Base-by-base conservation (phyloP, 2,329 filamentous ascomycete genomes). In the Paraconiothyrium brasiliense region DNA sequence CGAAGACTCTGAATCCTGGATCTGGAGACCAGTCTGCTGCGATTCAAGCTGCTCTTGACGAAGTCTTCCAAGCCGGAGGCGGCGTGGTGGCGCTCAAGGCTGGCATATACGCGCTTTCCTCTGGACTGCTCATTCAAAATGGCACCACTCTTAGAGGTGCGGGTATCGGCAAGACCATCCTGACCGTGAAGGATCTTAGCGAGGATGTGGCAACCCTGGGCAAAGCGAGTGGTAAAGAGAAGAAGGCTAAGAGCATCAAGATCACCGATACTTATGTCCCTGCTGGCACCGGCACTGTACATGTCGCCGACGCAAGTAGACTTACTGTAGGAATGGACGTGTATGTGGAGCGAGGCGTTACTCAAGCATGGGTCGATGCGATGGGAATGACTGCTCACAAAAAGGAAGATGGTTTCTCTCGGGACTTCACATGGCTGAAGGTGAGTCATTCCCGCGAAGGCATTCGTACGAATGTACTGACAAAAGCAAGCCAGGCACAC, bases 1-100 rank as follows among this genome's bases (percentile, higher is more conserved):
- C n/a, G 6, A 61, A 58, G 32, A 56, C 58, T 13, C 24, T 63
- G 11, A 61, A 44, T 20, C 54, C 61, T 14, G 57, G 48, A 9
- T 41, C 44, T 37, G 61, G 58, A 27, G 52, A 58, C 24, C 44
- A 56, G 37, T 43, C 58, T 14, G 2, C 24, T n/a, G 32, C 54
- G 2, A 63, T 60, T n/a, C 61, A 63, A 50, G 41, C 57, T n/a
- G 54, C 61, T 10, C 32, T 63, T 37, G 61, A 63, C 22, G n/a
- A 39, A 24, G 55, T 61, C 43, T 60, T 4, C 30, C 52, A 60
- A 54, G 11, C 49, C 5, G 59, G 54, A 22, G 54, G 54, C 24
- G 54, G 61, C 16, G 47, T 63, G 6, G 57, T 63, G 10, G 32
- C n/a, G 48, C 48, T 60, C 8, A 59, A 52, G 24, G 39, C 54